A percentile compares a stretch with the other conserved stretches of the same genome.
Evolutionary conservation across 2,329 filamentous ascomycete species (phyloP).

Genomic region (Aspergillus pseudonomiae): DNA sequence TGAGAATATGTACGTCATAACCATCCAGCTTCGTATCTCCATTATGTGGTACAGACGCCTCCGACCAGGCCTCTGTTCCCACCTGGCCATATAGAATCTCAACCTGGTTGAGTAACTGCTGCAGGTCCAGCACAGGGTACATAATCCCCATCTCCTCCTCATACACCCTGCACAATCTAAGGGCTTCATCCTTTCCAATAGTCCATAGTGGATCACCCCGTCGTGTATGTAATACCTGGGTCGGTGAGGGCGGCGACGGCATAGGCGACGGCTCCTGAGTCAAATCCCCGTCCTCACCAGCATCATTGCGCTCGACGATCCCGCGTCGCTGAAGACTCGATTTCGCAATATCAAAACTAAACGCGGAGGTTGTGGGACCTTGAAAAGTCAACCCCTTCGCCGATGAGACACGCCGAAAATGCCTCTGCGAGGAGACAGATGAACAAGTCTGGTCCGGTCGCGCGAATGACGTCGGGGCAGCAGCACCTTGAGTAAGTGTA

Average conservation of each 20-base stretch:
- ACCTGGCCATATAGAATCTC: constrained; percentile 57
- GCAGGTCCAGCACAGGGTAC: constrained; percentile 80
- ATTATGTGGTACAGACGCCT: background rate
- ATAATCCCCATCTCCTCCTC: constrained; percentile 88
- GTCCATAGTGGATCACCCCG: constrained; percentile 73
- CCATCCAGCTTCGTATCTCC: constrained; percentile 54
- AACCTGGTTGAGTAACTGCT: constrained; percentile 68
- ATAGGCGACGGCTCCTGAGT: constrained; percentile 43
- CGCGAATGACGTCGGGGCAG: constrained; percentile 14
- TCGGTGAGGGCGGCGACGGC: constrained; percentile 28
- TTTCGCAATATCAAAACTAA: constrained; percentile 82
- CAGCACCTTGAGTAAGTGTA: constrained; percentile 56
- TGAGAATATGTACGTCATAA: constrained; percentile 70
- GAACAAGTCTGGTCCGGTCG: constrained; percentile 13
- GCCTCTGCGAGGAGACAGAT: constrained; percentile 12
- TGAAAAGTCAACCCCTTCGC: constrained; percentile 68
- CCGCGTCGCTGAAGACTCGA: constrained; percentile 85
- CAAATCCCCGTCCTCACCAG: constrained; percentile 60
- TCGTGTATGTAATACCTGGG: background rate
- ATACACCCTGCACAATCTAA: constrained; percentile 76
- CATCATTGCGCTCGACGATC: constrained; percentile 60
- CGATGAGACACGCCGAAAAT: constrained; percentile 21
- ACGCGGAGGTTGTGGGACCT: constrained; percentile 80
- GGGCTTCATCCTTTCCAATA: constrained; percentile 73
- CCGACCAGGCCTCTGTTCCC: constrained; percentile 9